Evolutionary conservation across 2,329 filamentous ascomycete species (phyloP).

Genomic region (Aspergillus aculeatus): DNA sequence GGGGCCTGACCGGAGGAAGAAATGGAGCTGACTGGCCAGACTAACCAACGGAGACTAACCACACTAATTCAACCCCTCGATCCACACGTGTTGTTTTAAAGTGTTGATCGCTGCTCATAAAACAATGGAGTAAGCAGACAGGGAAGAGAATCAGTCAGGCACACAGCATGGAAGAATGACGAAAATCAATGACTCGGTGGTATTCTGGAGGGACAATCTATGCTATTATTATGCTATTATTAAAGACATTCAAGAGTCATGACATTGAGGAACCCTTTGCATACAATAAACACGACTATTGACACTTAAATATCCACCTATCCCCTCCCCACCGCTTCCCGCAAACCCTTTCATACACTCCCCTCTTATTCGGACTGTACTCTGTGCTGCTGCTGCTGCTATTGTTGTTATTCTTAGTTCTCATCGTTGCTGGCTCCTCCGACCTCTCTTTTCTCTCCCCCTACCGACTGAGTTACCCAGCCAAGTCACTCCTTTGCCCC

Average conservation of each 20-base stretch:
- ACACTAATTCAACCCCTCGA: background rate
- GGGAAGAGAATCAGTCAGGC: background rate
- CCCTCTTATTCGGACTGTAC: too few species aligned
- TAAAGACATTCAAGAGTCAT: background rate
- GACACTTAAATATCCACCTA: background rate
- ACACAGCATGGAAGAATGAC: background rate
- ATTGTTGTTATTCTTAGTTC: background rate
- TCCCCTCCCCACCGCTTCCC: background rate
- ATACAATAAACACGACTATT: background rate
- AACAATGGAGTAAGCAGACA: background rate
- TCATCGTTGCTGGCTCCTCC: background rate
- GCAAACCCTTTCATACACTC: too few species aligned
- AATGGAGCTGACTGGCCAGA: background rate
- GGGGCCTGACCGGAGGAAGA: background rate
- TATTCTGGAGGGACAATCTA: background rate
- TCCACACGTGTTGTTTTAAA: conserved; percentile 5
- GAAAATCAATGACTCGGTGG: background rate
- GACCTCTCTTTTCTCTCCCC: background rate
- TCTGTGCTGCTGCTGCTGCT: background rate
- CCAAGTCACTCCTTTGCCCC: background rate
- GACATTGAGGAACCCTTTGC: background rate
- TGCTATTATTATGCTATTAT: background rate
- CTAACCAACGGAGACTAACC: background rate
- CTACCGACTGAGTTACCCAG: background rate
- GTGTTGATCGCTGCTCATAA: background rate